These are phyloP conservation scores for Chimonanthus praecox DNA, from an alignment of 164 flowering plant species.

Conservation along the genomic window DNA sequence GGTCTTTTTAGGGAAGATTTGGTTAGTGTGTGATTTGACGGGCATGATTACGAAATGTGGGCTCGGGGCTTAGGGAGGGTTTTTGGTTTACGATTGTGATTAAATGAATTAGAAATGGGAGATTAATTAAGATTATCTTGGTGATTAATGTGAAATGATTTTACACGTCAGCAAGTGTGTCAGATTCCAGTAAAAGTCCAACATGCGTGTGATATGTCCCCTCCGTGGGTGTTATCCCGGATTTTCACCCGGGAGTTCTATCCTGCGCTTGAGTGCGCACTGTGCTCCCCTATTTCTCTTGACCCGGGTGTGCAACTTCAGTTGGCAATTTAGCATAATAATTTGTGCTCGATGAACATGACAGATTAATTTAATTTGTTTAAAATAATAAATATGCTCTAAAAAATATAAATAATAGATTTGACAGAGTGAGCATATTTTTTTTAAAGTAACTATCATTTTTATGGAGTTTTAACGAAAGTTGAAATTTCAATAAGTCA, in stretches of 20 bases:
- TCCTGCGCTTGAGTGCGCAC: not conserved
- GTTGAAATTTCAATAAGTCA: too few species aligned
- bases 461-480: too few species aligned
- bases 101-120: not conserved
- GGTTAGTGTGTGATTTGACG: not conserved
- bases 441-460: too few species aligned
- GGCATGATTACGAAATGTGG: not conserved
- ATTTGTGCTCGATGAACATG: too few species aligned
- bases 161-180: slow-evolving; percentile 10
- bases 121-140: slow-evolving; percentile 2
- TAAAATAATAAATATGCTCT: too few species aligned
- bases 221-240: not conserved
- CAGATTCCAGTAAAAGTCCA: slow-evolving; percentile 22
- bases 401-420: too few species aligned
- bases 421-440: too few species aligned
- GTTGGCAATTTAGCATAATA: too few species aligned
- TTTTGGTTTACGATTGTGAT: not conserved
- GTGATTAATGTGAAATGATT: not conserved
- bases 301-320: not conserved
- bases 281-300: not conserved
- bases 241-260: not conserved
- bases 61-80: too few species aligned
- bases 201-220: slow-evolving; percentile 15
- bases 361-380: too few species aligned
- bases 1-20: not conserved